Conservation (phyloP, 768 basidiomycete genomes). For the Leccinum disarticulatum region DNA sequence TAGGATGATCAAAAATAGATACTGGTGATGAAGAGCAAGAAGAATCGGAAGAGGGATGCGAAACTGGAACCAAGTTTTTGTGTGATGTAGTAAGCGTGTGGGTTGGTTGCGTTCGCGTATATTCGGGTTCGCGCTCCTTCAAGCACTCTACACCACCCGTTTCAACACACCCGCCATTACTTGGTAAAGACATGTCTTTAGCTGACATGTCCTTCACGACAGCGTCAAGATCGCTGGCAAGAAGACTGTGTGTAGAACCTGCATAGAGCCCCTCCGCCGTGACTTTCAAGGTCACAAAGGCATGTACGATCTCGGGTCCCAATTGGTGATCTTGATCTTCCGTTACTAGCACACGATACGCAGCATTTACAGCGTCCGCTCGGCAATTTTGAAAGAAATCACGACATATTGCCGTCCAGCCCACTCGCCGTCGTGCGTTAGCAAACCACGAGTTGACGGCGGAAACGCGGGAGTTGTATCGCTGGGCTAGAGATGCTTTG, state of each 20-base stretch:
- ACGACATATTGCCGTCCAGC: conserved; percentile 46
- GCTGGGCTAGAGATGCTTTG: conserved; percentile 28
- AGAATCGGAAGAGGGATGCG: conserved; percentile 2
- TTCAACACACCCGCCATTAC: no score
- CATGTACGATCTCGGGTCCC: conserved; percentile 5
- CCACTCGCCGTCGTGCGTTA: conserved; percentile 45
- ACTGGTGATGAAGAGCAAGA: conserved; percentile 2
- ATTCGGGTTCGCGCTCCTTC: no score
- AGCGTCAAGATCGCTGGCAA: conserved; percentile 31
- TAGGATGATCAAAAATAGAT: conserved; percentile 5
- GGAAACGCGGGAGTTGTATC: conserved; percentile 24
- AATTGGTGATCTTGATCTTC: conserved; percentile 13
- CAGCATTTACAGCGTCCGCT: conserved; percentile 25
- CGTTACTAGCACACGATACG: conserved; percentile 21
- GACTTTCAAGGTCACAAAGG: conserved; percentile 32
- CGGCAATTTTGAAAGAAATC: conserved; percentile 22
- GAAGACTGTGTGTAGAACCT: conserved; percentile 25
- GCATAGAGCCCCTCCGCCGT: conserved; percentile 31
- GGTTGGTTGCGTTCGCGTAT: no score
- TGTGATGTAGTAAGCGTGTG: no score
- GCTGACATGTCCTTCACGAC: conserved; percentile 21
- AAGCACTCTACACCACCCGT: no score
- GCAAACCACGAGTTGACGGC: conserved; percentile 48
- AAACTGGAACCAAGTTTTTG: no score
- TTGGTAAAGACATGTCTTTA: no score